Base-by-base conservation (phyloP, 83 land plant species). In the Picea mariana region DNA sequence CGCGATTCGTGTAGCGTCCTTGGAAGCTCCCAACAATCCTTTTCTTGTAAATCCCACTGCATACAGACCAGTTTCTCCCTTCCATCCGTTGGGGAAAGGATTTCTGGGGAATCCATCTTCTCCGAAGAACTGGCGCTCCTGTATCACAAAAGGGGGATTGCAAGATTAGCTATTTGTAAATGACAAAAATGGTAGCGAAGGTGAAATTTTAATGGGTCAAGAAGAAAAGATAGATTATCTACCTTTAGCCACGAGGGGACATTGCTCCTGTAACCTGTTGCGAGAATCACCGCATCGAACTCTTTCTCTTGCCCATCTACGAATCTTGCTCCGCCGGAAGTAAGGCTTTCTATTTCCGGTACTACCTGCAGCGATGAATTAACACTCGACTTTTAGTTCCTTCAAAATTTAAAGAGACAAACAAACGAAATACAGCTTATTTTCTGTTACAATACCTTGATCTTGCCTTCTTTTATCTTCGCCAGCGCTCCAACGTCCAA, bases 251-350 rank as follows among this genome's bases (percentile, higher is more conserved):
- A 94, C 7, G 83, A 82, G 63, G 92, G 91, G 21, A 93, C 94
- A 83, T 93, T 93, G 87, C 94, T 91, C 38, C 67, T 84, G 88
- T 96, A 96, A 9, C 97, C 99, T 1, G 99, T 96, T 12, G 99
- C 97, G 12, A 94, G 64, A 73, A 96, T 81, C 31, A 96, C 87
- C 7, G 93, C 86, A 72, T 94, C 95, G 21, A 89, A 84, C 0
- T 86, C 90, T 58, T 90, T 75, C 68, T 78, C 67, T 34, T 86
- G 71, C 7, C 97, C 99, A 64, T 90, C 87, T 15, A 87, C 88
- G 60, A 96, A 96, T 38, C 85, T 86, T 4, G 73, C 97, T 11
- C 90, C 86, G 4, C 72, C 17, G 1, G 58, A 20, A 1, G 85
- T 89, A 40, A 96, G 75, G 60, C 82, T 26, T 82, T 88, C 90